Base-by-base conservation (phyloP, 441 rosid species). In the Populus hybrid region DNA sequence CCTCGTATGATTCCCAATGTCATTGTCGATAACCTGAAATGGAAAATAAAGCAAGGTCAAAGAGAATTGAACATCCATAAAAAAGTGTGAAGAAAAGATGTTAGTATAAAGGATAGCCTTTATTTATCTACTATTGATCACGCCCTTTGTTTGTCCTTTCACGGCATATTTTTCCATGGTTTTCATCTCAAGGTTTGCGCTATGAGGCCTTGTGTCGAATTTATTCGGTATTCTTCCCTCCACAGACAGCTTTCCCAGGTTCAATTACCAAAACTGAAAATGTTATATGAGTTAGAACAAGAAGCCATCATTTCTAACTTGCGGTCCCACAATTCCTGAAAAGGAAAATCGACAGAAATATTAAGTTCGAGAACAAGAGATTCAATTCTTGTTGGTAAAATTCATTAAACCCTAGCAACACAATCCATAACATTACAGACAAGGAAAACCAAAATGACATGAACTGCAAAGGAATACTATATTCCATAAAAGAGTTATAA, bases 131-230 rank as follows among this genome's bases (percentile, higher is more conserved):
- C 79, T 88, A 77, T 85, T 94, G 67, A 90, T 86, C 97, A 90
- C 91, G 69, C 90, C 84, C 82, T 85, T 93, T 82, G 30, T 83
- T 89, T 61, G 97, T 91, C 81, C 97, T 90, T 83, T 94, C 98
- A 32, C 98, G 92, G 77, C 93, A 91, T 59, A 94, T 81, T 80
- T 87, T 91, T 40, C 97, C 93, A 69, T 93, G 91, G 75, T 89
- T 92, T 86, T 90, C 95, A 71, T 92, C 86, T 90, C 95, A 71
- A 93, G 87, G 87, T 88, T 83, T 79, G 87, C 88, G 1, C 81
- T 84, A 66, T 81, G 86, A 16, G 97, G 98, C 79, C 92, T 90
- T 97, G 93, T 90, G 81, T 94, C 97, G 66, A 94, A 94, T 77
- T 93, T 90, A 59, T 91, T 84, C n/a, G 88, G 92, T 66, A 94